Percentiles rank a stretch among this genome's conserved stretches.
Conservation (phyloP, 2,329 filamentous ascomycete genomes). For the Penicillium brasilianum region DNA sequence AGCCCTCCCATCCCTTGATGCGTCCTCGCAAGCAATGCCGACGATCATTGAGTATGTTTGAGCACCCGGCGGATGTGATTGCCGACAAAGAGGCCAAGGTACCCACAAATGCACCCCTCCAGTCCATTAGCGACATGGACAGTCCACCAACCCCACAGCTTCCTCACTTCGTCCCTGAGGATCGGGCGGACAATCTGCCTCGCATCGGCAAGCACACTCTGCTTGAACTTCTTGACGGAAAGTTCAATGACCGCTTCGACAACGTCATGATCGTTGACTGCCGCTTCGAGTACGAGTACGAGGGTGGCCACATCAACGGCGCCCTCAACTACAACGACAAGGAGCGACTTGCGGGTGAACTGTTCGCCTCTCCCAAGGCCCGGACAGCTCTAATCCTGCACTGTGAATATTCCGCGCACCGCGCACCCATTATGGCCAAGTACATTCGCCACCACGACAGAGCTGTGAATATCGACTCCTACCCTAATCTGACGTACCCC, state of each 20-base stretch:
- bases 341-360: constrained; percentile 76
- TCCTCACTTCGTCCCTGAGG: constrained; percentile 82
- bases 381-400: constrained; percentile 89
- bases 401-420: constrained; percentile 97
- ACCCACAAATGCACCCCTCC: constrained; percentile 61
- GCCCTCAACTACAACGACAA: constrained; percentile 98
- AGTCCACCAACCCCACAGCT: constrained; percentile 74
- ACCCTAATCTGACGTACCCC: constrained; percentile 89
- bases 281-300: constrained; percentile 98
- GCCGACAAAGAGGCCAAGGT: constrained; percentile 72
- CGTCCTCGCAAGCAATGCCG: constrained; percentile 87
- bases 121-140: constrained; percentile 83
- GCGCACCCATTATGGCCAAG: constrained; percentile 94
- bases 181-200: constrained; percentile 82
- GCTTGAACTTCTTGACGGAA: constrained; percentile 84
- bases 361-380: constrained; percentile 73
- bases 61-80: constrained; percentile 85
- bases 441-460: constrained; percentile 90
- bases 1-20: constrained; percentile 71
- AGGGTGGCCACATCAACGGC: constrained; percentile 91
- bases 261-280: constrained; percentile 91
- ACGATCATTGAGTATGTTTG: constrained; percentile 96
- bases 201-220: constrained; percentile 83
- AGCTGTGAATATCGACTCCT: constrained; percentile 79
- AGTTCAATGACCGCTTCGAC: constrained; percentile 75